Evolutionary conservation across 2,329 filamentous ascomycete species (phyloP), one percentile per base, ranked within the genome.

Genomic region (Aspergillus persii): DNA sequence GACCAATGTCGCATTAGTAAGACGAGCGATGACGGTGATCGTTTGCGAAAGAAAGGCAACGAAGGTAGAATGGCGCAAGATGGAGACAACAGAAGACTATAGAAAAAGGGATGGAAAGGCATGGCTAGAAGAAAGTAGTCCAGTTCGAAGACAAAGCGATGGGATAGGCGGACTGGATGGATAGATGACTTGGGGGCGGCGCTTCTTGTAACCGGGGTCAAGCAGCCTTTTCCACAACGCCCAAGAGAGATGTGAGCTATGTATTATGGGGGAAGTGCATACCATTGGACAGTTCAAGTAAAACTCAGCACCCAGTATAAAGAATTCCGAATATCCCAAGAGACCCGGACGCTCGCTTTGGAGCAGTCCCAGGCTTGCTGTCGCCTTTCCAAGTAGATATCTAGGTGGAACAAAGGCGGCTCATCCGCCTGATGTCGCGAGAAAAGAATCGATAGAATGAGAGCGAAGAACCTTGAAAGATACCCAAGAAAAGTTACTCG

Each of bases 1-100:
- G 54, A 26, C n/a, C 33, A 50, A 30, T 26, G 36, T 30, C 41
- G 29, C 59, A 66, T 68, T 66, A 68, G 66, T 68, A 60, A 66
- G 57, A 62, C 41, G 41, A 51, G 9, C 9, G 50, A 54, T 36
- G 46, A 56, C 50, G 41, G 50, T 36, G 53, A 49, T 51, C 50
- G 51, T 46, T 49, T 36, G 51, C 30, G 44, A 44, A 23, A 47
- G 47, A 29, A 27, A 50, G 50, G 23, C 3, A 53, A 26, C 12
- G 36, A 44, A 11, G 33, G 18, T n/a, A 52, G 29, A 29, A 26
- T 36, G 50, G 50, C 18, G 46, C 27, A 46, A 41, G 9, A 41
- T 30, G 27, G 41, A 50, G 53, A 47, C 3, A 27, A 41, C 7
- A 41, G 3, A 46, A 53, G 27, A 31, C 18, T 48, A 18, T 12